phyloP scores from a whole-genome alignment of 2,329 filamentous ascomycete species.

The Aspergillus novoparasiticus region DNA sequence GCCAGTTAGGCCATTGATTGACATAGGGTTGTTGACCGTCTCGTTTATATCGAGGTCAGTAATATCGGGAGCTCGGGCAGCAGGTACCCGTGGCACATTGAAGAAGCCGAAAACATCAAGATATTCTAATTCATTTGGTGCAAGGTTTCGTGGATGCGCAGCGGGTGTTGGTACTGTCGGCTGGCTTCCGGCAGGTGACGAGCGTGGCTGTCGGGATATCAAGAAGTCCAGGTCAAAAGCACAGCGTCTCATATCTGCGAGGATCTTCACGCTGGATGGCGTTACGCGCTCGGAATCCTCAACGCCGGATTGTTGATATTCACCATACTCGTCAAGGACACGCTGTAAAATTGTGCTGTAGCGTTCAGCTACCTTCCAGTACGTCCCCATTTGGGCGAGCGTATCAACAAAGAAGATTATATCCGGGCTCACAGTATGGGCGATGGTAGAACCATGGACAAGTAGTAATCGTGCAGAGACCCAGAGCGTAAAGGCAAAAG shows the following conservation, averaged over 20 bases:
- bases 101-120: conserved; percentile 94
- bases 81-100: conserved; percentile 76
- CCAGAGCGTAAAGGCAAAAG: conserved; percentile 91
- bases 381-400: conserved; percentile 74
- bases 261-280: conserved; percentile 79
- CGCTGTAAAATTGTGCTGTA: conserved; percentile 79
- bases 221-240: conserved; percentile 89
- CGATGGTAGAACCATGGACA: conserved; percentile 87
- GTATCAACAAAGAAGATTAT: conserved; percentile 82
- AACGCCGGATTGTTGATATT: conserved; percentile 66
- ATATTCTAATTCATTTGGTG: conserved; percentile 83
- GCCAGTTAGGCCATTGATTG: conserved; percentile 38
- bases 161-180: conserved; percentile 24
- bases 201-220: conserved; percentile 75
- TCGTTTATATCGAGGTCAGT: conserved; percentile 28
- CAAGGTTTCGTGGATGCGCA: conserved; percentile 65
- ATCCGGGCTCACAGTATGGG: conserved; percentile 77
- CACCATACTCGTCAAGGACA: conserved; percentile 82
- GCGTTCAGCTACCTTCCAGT: conserved; percentile 83
- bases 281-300: conserved; percentile 71
- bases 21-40: conserved; percentile 37
- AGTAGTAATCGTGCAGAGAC: conserved; percentile 84
- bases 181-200: conserved; percentile 38
- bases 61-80: conserved; percentile 34
- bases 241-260: conserved; percentile 88